Percentiles rank a stretch among this genome's conserved stretches.
These are phyloP conservation scores for Epicoccum nigrum DNA, from an alignment of 2,329 filamentous ascomycete genomes.

Conservation along the genomic window DNA sequence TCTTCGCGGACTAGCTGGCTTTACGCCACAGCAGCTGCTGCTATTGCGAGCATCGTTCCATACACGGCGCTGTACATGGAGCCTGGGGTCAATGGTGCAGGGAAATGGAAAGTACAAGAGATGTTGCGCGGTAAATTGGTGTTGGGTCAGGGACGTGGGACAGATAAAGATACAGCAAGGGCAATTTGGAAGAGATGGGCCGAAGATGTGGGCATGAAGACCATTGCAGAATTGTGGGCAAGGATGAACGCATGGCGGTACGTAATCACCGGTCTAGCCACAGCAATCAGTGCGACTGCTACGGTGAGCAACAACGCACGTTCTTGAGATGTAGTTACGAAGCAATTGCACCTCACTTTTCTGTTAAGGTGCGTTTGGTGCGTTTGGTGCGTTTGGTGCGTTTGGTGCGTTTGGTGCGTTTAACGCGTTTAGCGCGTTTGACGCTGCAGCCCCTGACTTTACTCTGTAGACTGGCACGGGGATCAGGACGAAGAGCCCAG, in stretches of 20 bases:
- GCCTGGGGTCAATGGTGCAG: conserved; percentile 47
- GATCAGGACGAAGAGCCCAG: no score
- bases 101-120: conserved; percentile 48
- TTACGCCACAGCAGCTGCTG: conserved; percentile 36
- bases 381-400: no score
- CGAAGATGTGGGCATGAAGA: conserved; percentile 27
- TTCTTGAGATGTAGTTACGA: no score
- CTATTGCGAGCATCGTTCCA: conserved; percentile 41
- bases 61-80: conserved; percentile 50
- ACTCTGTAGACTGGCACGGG: no score
- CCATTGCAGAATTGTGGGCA: conserved; percentile 26
- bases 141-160: conserved; percentile 20
- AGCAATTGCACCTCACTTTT: no score
- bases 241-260: conserved; percentile 28
- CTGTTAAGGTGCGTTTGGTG: no score
- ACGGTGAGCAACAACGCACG: conserved; percentile 14
- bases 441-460: no score
- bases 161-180: conserved; percentile 24
- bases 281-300: conserved; percentile 22
- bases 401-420: no score
- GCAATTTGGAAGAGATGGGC: conserved; percentile 24
- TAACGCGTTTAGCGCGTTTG: no score
- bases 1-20: conserved; percentile 11
- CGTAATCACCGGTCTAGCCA: conserved; percentile 23
- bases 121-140: conserved; percentile 35